These are phyloP conservation scores for Trichoderma sp. DNA, from an alignment of 2,329 filamentous ascomycete species.

Conservation along the genomic window DNA sequence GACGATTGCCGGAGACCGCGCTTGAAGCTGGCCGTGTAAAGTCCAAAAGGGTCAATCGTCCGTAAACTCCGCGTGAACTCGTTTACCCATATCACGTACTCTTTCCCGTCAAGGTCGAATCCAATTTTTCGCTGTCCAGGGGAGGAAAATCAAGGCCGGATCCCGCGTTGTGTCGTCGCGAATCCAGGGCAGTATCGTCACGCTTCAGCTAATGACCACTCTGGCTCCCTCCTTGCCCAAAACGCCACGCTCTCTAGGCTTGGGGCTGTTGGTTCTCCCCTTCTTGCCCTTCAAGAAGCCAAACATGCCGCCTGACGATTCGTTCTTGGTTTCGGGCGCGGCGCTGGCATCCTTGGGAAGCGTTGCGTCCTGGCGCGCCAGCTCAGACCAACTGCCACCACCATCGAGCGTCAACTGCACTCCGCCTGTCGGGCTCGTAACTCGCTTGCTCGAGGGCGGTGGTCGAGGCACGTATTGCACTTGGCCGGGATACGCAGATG, in stretches of 20 bases:
- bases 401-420: constrained; percentile 91
- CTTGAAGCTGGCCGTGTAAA: constrained; percentile 1
- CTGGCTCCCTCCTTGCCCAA: constrained; percentile 92
- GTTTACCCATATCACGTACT: constrained; percentile 20
- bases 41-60: constrained; percentile 12
- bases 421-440: constrained; percentile 77
- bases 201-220: constrained; percentile 67
- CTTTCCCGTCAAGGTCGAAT: constrained; percentile 26
- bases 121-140: constrained; percentile 6
- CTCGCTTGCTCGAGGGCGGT: constrained; percentile 65
- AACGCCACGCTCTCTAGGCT: constrained; percentile 90
- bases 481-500: constrained; percentile 49
- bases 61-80: constrained; percentile 23
- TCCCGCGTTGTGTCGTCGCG: neutral
- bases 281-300: constrained; percentile 89
- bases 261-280: constrained; percentile 86
- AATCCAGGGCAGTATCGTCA: neutral
- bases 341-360: constrained; percentile 67
- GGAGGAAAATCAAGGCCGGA: neutral
- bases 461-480: constrained; percentile 50
- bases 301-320: constrained; percentile 77
- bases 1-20: neutral
- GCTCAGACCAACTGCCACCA: constrained; percentile 85
- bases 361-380: constrained; percentile 81
- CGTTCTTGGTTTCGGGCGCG: constrained; percentile 53